Conservation (phyloP, 768 basidiomycete species). For the Serendipita sp. region DNA sequence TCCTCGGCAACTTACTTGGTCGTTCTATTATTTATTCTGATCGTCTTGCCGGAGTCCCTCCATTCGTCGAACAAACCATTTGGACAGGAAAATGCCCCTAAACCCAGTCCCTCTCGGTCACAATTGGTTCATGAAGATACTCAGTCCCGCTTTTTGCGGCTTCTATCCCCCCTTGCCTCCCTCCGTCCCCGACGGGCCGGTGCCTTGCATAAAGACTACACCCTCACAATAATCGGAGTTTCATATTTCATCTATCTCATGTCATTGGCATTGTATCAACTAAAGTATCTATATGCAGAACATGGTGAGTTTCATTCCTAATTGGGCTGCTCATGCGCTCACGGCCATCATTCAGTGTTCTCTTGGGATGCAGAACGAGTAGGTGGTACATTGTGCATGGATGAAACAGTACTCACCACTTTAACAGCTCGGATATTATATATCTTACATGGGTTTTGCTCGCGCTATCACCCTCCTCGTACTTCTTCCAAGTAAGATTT, state of each 20-base stretch:
- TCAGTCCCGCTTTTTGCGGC: constrained; percentile 9
- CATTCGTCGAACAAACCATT: constrained; percentile 13
- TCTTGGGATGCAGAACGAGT: constrained; percentile 48
- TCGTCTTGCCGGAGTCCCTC: constrained; percentile 38
- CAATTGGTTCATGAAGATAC: constrained; percentile 18
- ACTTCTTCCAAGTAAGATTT: constrained; percentile 45
- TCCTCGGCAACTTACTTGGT: constrained; percentile 28
- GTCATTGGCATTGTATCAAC: constrained; percentile 40
- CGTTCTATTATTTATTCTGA: constrained; percentile 41
- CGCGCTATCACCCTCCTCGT: constrained; percentile 52
- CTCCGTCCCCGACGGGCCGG: constrained; percentile 1
- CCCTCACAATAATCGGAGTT: constrained; percentile 49
- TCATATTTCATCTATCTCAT: constrained; percentile 49
- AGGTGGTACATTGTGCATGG: constrained; percentile 11
- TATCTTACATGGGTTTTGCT: constrained; percentile 48
- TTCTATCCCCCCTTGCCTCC: constrained; percentile 6
- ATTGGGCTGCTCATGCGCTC: background rate
- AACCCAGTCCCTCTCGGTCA: constrained; percentile 16
- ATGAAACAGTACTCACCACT: background rate
- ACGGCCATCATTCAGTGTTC: constrained; percentile 24
- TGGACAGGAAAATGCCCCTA: constrained; percentile 10
- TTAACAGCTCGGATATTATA: constrained; percentile 50
- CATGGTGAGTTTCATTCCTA: constrained; percentile 20
- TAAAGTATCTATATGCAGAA: constrained; percentile 66
- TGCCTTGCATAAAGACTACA: constrained; percentile 43